A percentile compares a stretch with the other conserved stretches of the same genome.
Evolutionary conservation across 2,329 filamentous ascomycete species (phyloP).

Genomic region (Cercospora beticola): DNA sequence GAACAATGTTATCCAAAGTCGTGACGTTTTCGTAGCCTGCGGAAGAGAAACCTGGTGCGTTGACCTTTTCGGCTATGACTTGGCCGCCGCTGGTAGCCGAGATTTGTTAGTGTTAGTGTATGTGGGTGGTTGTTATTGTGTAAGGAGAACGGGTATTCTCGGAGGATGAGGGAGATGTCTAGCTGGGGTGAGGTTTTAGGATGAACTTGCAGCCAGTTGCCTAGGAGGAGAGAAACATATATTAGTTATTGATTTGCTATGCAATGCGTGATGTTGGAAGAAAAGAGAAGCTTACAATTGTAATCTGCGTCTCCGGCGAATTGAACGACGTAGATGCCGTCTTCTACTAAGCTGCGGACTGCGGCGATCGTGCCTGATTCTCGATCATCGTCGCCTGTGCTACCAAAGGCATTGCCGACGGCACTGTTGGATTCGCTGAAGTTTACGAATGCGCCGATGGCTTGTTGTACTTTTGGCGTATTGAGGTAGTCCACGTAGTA

Average conservation of each 20-base stretch:
- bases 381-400: conserved; percentile 53
- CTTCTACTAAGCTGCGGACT: conserved; percentile 41
- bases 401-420: conserved; percentile 47
- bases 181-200: neutral
- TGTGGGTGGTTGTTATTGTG: neutral
- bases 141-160: neutral
- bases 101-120: conserved; percentile 33
- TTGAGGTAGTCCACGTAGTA: conserved; percentile 59
- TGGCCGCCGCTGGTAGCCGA: conserved; percentile 38
- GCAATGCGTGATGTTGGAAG: neutral
- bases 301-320: conserved; percentile 53
- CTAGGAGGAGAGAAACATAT: neutral
- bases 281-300: conserved; percentile 35
- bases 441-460: conserved; percentile 61
- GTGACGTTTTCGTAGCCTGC: conserved; percentile 52
- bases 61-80: conserved; percentile 44
- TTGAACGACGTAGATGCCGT: conserved; percentile 45
- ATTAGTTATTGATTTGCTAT: neutral
- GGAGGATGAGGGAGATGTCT: neutral
- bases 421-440: conserved; percentile 51
- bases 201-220: conserved; percentile 42
- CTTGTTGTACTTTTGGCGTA: conserved; percentile 53
- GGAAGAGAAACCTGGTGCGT: conserved; percentile 42
- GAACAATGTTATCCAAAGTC: conserved; percentile 43
- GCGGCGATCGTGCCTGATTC: conserved; percentile 46